Conservation (phyloP, 352 stramenopile species). For the Phytopythium mirpurense region DNA sequence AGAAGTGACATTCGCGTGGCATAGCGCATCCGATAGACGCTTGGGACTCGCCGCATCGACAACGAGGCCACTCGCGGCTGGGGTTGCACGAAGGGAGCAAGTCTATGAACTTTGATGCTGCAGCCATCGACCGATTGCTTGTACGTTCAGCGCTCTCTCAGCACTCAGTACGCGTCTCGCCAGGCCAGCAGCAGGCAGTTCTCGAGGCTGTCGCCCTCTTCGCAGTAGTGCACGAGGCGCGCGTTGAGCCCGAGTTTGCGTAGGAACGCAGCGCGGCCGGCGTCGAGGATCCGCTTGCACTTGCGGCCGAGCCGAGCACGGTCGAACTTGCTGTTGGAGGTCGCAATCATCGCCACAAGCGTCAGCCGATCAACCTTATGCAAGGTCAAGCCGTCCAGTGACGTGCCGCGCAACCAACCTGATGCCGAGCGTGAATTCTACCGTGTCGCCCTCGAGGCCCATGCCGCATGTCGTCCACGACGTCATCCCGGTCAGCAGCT, state of each 20-base stretch:
- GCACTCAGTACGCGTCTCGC: slow-evolving; percentile 6
- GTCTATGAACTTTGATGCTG: not conserved
- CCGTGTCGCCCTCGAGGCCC: slow-evolving; percentile 50
- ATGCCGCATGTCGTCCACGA: slow-evolving; percentile 81
- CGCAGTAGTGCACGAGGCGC: slow-evolving; percentile 76
- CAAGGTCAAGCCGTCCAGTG: no score
- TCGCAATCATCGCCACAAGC: no score
- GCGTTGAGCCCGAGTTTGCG: slow-evolving; percentile 42
- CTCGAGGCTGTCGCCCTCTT: slow-evolving; percentile 66
- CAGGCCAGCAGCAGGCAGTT: slow-evolving; percentile 79
- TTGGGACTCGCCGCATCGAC: no score
- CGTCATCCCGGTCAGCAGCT: slow-evolving; percentile 58
- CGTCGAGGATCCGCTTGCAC: slow-evolving; percentile 77
- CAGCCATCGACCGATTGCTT: not conserved
- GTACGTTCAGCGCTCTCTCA: not conserved
- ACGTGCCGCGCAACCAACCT: slow-evolving; percentile 26
- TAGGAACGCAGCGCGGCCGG: slow-evolving; percentile 58
- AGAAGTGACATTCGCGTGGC: no score
- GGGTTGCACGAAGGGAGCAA: no score
- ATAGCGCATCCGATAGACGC: no score
- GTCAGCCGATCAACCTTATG: no score
- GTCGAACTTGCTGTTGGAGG: slow-evolving; percentile 46
- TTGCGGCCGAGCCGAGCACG: slow-evolving; percentile 53
- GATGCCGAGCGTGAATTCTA: slow-evolving; percentile 65
- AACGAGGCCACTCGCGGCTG: no score